phyloP scores from a whole-genome alignment of 768 basidiomycete species.

The Lactarius hatsudake region DNA sequence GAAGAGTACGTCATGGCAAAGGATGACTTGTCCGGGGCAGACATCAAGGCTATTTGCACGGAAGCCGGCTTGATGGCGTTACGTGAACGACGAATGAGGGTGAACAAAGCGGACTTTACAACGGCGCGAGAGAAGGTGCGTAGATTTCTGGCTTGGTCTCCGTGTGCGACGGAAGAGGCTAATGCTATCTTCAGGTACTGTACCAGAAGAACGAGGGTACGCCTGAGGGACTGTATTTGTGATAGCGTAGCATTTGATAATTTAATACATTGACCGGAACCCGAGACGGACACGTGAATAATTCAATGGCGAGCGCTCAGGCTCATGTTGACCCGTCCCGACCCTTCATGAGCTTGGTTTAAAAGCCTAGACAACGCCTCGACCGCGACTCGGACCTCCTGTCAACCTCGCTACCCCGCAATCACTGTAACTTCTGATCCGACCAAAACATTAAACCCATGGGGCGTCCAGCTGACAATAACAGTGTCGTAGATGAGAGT shows the following conservation, averaged over 20 bases:
- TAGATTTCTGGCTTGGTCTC: constrained; percentile 4
- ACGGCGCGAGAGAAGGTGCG: constrained; percentile 89
- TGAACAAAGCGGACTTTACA: constrained; percentile 88
- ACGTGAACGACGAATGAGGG: constrained; percentile 92
- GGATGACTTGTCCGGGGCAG: constrained; percentile 94
- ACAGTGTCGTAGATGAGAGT: constrained; percentile 26
- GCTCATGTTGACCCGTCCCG: background rate
- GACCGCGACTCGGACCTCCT: background rate
- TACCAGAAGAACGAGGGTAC: constrained; percentile 98
- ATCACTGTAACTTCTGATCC: background rate
- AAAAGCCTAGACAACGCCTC: background rate
- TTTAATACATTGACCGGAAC: constrained; percentile 9
- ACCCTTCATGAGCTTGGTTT: background rate
- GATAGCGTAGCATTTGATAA: constrained; percentile 30
- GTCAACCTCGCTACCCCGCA: background rate
- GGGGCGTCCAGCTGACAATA: constrained; percentile 18
- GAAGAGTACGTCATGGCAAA: constrained; percentile 96
- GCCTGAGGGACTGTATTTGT: constrained; percentile 85
- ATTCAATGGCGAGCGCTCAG: background rate
- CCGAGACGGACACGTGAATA: constrained; percentile 11
- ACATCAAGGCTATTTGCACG: constrained; percentile 98
- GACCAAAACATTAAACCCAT: constrained; percentile 1
- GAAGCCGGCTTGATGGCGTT: constrained; percentile 96
- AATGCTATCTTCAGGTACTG: constrained; percentile 51
- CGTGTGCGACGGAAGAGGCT: constrained; percentile 21